Evolutionary conservation across 208 protist genomes (phyloP).

Genomic region (Phytomonas sp.): DNA sequence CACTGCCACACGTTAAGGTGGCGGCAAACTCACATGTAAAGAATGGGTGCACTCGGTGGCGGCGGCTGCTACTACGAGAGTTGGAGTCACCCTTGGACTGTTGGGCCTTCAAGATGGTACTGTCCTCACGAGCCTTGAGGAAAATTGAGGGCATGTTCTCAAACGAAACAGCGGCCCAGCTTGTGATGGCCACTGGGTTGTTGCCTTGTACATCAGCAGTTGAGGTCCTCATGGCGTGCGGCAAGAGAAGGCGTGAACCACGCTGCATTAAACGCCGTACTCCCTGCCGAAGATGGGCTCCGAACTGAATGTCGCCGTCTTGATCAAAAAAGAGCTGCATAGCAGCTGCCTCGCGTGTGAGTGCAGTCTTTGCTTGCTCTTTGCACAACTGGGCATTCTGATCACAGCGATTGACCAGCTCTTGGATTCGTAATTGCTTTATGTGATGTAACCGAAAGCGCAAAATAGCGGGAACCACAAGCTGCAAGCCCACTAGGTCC

Average conservation of each 20-base stretch:
- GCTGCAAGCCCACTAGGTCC: slow-evolving; percentile 26
- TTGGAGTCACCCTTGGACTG: slow-evolving; percentile 8
- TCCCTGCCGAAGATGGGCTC: slow-evolving; percentile 30
- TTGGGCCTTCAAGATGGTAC: slow-evolving; percentile 10
- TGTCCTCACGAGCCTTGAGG: slow-evolving; percentile 37
- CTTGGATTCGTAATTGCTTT: slow-evolving; percentile 18
- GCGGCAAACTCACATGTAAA: slow-evolving; percentile 55
- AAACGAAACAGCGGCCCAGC: slow-evolving; percentile 32
- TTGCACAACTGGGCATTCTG: not conserved
- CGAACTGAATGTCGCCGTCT: slow-evolving; percentile 34
- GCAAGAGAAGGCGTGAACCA: slow-evolving; percentile 25
- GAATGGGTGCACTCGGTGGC: slow-evolving; percentile 28
- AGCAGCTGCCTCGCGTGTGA: slow-evolving; percentile 17
- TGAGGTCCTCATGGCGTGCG: not conserved
- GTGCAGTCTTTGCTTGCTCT: slow-evolving; percentile 7
- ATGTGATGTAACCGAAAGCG: slow-evolving; percentile 32
- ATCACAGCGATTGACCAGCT: slow-evolving; percentile 12
- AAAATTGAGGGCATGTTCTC: slow-evolving; percentile 54
- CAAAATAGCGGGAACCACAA: slow-evolving; percentile 27
- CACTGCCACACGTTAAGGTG: slow-evolving; percentile 26
- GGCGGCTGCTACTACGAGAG: slow-evolving; percentile 11
- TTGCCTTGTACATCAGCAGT: not conserved
- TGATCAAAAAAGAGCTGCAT: slow-evolving; percentile 20
- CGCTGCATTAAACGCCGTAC: slow-evolving; percentile 32
- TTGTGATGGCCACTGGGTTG: slow-evolving; percentile 7